phyloP scores from a whole-genome alignment of 129 eudicot species.

The Helichrysum umbraculigerum region DNA sequence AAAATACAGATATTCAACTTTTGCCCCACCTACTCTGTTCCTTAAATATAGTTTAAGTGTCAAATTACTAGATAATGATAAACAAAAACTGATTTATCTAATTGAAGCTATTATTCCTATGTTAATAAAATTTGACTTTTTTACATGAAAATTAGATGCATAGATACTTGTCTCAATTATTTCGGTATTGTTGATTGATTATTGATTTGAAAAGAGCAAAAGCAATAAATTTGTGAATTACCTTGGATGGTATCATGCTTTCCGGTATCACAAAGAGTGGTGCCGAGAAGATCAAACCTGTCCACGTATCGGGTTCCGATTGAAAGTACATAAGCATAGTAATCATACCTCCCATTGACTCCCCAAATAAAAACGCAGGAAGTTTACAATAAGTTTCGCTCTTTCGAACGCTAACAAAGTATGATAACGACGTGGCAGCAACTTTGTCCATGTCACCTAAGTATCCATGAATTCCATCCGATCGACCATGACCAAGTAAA shows the following conservation, averaged over 20 bases:
- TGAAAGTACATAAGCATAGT: constrained; percentile 75
- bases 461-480: constrained; percentile 74
- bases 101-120: not conserved
- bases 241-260: constrained; percentile 74
- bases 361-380: constrained; percentile 85
- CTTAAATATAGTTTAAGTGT: too few species aligned
- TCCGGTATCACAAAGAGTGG: constrained; percentile 82
- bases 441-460: constrained; percentile 65
- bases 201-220: too few species aligned
- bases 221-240: too few species aligned
- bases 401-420: constrained; percentile 47
- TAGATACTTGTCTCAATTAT: too few species aligned
- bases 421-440: constrained; percentile 52
- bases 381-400: constrained; percentile 55
- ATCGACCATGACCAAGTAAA: constrained; percentile 77
- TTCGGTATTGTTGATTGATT: too few species aligned
- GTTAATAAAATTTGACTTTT: not conserved
- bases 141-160: not conserved
- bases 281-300: constrained; percentile 75
- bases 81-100: not conserved
- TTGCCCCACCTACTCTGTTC: too few species aligned
- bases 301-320: constrained; percentile 70
- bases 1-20: too few species aligned
- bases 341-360: constrained; percentile 74
- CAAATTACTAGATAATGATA: too few species aligned